phyloP scores from a whole-genome alignment of 257 asterid species.

The Paulownia fortunei region DNA sequence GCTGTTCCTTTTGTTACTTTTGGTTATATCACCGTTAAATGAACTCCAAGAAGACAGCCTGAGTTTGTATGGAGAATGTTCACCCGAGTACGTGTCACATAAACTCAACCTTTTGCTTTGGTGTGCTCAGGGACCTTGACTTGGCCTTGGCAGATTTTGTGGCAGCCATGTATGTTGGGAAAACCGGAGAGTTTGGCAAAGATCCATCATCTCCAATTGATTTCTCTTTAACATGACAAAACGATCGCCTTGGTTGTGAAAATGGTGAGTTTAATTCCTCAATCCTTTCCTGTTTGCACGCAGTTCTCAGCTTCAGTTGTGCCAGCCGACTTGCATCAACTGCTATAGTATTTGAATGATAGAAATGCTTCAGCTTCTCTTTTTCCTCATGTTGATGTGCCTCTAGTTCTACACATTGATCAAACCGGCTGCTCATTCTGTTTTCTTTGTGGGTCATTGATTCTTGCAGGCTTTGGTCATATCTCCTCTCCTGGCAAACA shows the following conservation, averaged over 20 bases:
- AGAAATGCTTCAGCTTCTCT: constrained; percentile 42
- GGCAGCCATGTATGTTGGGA: constrained; percentile 81
- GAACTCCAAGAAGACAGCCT: constrained; percentile 62
- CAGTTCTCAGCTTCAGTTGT: constrained; percentile 45
- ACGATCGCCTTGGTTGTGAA: constrained; percentile 74
- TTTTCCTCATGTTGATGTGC: constrained; percentile 36
- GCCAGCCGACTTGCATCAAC: constrained; percentile 40
- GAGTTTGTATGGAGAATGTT: constrained; percentile 62
- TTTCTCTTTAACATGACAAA: constrained; percentile 58
- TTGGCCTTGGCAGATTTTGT: constrained; percentile 91
- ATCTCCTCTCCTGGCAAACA: constrained; percentile 64
- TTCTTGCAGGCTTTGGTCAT: constrained; percentile 54
- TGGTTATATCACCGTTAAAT: constrained; percentile 45
- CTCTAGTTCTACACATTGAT: constrained; percentile 42
- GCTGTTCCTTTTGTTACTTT: constrained; percentile 47
- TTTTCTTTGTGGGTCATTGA: constrained; percentile 44
- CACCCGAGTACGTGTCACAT: constrained; percentile 63
- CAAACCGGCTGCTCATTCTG: constrained; percentile 49
- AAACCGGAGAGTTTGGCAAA: constrained; percentile 61
- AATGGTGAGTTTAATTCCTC: constrained; percentile 57
- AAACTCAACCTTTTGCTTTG: constrained; percentile 67
- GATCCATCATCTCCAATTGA: constrained; percentile 63
- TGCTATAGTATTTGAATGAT: constrained; percentile 41
- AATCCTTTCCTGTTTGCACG: constrained; percentile 42
- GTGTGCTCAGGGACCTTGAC: constrained; percentile 78